A percentile compares a stretch with the other conserved stretches of the same genome.
Evolutionary conservation across 2,329 filamentous ascomycete genomes (phyloP).

Genomic region (Thelonectria rubi): DNA sequence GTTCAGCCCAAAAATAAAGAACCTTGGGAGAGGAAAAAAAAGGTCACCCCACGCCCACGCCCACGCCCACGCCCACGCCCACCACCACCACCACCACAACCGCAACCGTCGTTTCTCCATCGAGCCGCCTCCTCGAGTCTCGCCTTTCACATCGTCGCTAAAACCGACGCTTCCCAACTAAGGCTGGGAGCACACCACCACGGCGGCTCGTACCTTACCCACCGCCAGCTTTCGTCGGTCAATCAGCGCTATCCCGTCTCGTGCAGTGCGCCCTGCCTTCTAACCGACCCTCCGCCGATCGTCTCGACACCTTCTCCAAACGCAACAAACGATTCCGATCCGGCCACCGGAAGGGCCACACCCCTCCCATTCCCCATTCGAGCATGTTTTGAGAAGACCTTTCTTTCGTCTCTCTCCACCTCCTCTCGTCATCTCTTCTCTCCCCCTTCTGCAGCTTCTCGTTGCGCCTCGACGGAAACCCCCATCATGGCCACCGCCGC

Average conservation of each 20-base stretch:
- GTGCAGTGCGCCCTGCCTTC: too few species aligned
- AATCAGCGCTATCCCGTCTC: background rate
- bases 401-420: constrained; percentile 14
- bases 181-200: background rate
- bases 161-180: constrained; percentile 18
- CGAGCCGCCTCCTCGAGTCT: background rate
- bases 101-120: too few species aligned
- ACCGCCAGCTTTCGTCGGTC: background rate
- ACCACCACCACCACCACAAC: background rate
- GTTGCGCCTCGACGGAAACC: background rate
- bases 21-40: background rate
- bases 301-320: constrained; percentile 10
- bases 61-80: constrained; percentile 2
- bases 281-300: constrained; percentile 3
- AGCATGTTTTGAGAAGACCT: constrained; percentile 36
- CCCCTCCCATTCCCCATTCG: constrained; percentile 20
- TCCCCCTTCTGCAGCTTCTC: background rate
- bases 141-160: background rate
- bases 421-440: constrained; percentile 25
- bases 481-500: constrained; percentile 28
- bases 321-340: constrained; percentile 3
- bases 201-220: background rate
- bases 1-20: background rate
- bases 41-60: constrained; percentile 6
- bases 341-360: constrained; percentile 10